Base-by-base conservation (phyloP, 2,329 filamentous ascomycete genomes). In the Aureobasidium pullulans region DNA sequence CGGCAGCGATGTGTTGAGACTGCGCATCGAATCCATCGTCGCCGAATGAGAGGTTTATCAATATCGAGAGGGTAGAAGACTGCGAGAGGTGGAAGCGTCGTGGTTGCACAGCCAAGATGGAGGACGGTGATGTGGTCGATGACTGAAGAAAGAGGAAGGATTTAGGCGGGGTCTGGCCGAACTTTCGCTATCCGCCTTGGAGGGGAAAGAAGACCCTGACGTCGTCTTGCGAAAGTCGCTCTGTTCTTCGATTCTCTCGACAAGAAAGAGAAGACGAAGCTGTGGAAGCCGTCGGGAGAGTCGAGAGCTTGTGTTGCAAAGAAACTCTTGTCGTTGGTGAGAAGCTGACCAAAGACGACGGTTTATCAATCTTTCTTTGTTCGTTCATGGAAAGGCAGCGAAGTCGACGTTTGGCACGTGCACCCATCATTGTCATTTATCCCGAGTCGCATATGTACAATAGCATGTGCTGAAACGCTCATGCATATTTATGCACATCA, bases 21-120 rank as follows among this genome's bases (percentile, higher is more conserved):
- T 83, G 67, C 81, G 77, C 82, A 86, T 85, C 57, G 83, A 85
- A 67, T 85, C 83, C 83, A 85, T 85, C 16, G 28, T 40, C 16
- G 65, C 58, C 69, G 43, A n/a, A 16, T 15, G 37, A 31, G 28
- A 29, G n/a, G 29, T 19, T 11, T 54, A 44, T 34, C 29, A 28
- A 43, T 44, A 44, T 16, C 2, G 19, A 31, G 8, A 9, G 23
- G 39, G 15, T 8, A 28, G n/a, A 7, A 46, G 23, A 46, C 6
- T 34, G 39, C 16, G 5, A 7, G 36, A 37, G 39, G 8, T 43
- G 40, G 6, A n/a, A 23, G 19, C 52, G 19, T 6, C 40, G 28
- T 46, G 29, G 49, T 40, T 1, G 49, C 31, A 53, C 49, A 42
- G 49, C 5, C 15, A 5, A 16, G 50, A 54, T 53, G 49, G 13